These are phyloP conservation scores for Coprinopsis cinerea DNA, from an alignment of 768 basidiomycete species.

Conservation along the genomic window DNA sequence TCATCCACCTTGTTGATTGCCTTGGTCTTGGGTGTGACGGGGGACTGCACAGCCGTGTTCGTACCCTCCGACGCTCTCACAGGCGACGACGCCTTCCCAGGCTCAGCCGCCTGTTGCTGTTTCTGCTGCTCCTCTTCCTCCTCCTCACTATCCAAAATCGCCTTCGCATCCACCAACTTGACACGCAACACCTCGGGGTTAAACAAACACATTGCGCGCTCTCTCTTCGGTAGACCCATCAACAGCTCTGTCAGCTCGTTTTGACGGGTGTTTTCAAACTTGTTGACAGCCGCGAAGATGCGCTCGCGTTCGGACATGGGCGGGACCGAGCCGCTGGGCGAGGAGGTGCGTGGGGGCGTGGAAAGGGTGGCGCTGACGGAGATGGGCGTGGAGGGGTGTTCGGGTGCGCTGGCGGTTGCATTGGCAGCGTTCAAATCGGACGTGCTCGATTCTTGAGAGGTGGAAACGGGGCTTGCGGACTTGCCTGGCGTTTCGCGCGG, in stretches of 20 bases:
- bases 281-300: constrained; percentile 59
- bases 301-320: constrained; percentile 68
- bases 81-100: constrained; percentile 4
- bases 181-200: constrained; percentile 71
- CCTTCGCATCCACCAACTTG: constrained; percentile 79
- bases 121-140: constrained; percentile 39
- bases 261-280: constrained; percentile 55
- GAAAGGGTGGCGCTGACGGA: constrained; percentile 71
- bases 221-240: constrained; percentile 83
- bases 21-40: constrained; percentile 66
- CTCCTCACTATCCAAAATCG: constrained; percentile 71
- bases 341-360: constrained; percentile 80
- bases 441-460: constrained; percentile 68
- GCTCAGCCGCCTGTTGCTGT: constrained; percentile 18
- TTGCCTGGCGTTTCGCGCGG: constrained; percentile 39
- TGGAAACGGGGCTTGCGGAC: constrained; percentile 37
- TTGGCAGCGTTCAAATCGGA: constrained; percentile 56
- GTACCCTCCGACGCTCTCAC: no score
- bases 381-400: constrained; percentile 83
- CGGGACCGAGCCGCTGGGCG: constrained; percentile 61
- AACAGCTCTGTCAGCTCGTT: constrained; percentile 69
- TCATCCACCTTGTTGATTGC: constrained; percentile 31
- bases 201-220: constrained; percentile 88
- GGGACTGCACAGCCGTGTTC: constrained; percentile 25
- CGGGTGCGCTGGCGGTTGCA: constrained; percentile 83